Base-by-base conservation (phyloP, 163 green algal species). In the Volvox carteri region DNA sequence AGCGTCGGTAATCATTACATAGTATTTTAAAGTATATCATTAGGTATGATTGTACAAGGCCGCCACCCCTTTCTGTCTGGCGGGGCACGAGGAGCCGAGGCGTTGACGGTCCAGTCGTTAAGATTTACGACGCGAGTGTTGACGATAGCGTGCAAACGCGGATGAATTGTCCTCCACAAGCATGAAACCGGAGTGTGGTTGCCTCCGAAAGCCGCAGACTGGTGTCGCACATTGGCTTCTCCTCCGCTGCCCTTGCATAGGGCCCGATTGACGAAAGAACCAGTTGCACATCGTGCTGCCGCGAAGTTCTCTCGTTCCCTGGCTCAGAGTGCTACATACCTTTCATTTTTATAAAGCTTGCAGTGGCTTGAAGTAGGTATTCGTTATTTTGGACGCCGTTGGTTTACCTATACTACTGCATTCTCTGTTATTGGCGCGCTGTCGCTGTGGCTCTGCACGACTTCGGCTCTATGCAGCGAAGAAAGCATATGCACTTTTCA, bases 231-330 rank as follows among this genome's bases (percentile, higher is more conserved):
- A 65, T 19, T 65, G 54, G 54, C 54, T 65, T 65, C 54, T 65
- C 54, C 54, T 65, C 54, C 19, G 54, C 54, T 65, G 54, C 54
- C 54, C n/a, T 65, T 19, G 28, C 62, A 73, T 73, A 73, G 16
- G 62, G 62, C 62, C 62, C 16, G 25, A 41, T 21, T 41, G 28
- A 4, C 28, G 11, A 23, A 16, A 37, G 11, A 39, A 73, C 62
- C 62, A 73, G 62, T 73, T 73, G 62, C 62, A 73, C 62, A 41
- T 7, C 28, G 7, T 37, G 62, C 62, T 73, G 62, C 62, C 62
- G 28, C 2, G 62, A 73, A 73, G 62, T 73, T 73, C 62, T 41
- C 11, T 11, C 62, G 62, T 21, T 73, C n/a, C 3, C 25, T 73
- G 25, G 35, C 8, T 41, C 8, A 39, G n/a, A 37, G n/a, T 73